Percentiles rank a stretch among this genome's conserved stretches.
Evolutionary conservation across 1,284 basidiomycete species (phyloP).

Genomic region (Tylopilus orsonianus): DNA sequence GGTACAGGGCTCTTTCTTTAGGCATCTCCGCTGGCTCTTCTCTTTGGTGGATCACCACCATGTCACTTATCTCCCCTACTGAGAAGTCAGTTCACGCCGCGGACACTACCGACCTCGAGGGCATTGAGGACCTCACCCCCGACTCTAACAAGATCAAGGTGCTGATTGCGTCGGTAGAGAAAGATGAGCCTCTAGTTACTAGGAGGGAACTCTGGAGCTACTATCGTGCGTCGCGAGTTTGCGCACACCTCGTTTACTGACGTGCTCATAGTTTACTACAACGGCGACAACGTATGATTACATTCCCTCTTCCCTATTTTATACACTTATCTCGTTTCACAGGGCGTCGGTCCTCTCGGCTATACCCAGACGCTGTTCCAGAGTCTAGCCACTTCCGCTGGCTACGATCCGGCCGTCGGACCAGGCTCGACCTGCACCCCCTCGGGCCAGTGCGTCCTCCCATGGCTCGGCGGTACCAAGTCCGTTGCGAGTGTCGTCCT

Average conservation of each 20-base stretch:
- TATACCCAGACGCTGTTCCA: conserved; percentile 77
- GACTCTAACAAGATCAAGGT: not conserved
- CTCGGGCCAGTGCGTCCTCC: conserved; percentile 71
- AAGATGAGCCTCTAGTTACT: conserved; percentile 57
- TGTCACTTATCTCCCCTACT: conserved; percentile 7
- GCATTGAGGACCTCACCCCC: conserved; percentile 3
- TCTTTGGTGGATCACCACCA: not conserved
- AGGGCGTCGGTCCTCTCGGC: conserved; percentile 63
- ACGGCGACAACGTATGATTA: conserved; percentile 60
- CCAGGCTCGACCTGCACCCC: conserved; percentile 65
- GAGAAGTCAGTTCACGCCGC: not conserved
- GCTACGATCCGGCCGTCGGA: conserved; percentile 65
- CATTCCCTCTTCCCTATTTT: not conserved
- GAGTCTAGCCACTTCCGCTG: conserved; percentile 63
- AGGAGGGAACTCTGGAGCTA: conserved; percentile 71
- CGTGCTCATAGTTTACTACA: conserved; percentile 57
- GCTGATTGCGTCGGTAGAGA: conserved; percentile 37
- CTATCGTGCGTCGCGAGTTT: conserved; percentile 47
- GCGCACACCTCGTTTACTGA: not conserved
- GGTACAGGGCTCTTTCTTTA: not conserved
- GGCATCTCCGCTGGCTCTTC: not conserved
- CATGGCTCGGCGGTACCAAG: conserved; percentile 69
- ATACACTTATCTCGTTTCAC: not conserved
- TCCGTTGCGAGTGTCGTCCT: conserved; percentile 73
- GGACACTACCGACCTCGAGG: conserved; percentile 8